These are phyloP conservation scores for Tirmania nivea DNA, from an alignment of 495 filamentous ascomycete species.

Conservation along the genomic window DNA sequence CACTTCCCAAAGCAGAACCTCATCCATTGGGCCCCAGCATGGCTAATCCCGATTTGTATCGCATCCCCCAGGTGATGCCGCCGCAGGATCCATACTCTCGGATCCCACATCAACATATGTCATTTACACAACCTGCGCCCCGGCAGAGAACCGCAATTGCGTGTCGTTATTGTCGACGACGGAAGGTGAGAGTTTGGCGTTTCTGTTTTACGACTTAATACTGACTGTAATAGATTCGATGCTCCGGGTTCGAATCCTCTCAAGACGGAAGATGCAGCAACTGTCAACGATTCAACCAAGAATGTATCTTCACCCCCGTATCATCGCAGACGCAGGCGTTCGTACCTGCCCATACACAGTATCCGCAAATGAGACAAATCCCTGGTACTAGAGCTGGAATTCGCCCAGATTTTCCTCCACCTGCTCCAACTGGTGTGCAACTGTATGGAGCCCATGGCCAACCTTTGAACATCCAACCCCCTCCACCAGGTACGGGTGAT, in stretches of 20 bases:
- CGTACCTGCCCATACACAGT: conserved; percentile 55
- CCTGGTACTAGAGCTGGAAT: conserved; percentile 22
- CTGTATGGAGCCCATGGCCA: conserved; percentile 63
- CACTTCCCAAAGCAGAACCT: no score
- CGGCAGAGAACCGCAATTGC: conserved; percentile 66
- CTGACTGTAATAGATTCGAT: conserved; percentile 42
- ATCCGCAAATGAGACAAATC: conserved; percentile 36
- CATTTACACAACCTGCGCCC: conserved; percentile 36
- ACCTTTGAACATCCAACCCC: conserved; percentile 30
- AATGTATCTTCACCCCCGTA: conserved; percentile 71
- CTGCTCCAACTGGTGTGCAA: conserved; percentile 1
- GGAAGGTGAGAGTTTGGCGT: conserved; percentile 39
- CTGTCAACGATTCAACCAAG: conserved; percentile 59
- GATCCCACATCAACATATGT: neutral
- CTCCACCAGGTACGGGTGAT: no score
- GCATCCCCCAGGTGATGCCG: neutral
- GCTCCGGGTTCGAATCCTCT: conserved; percentile 60
- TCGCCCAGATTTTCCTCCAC: conserved; percentile 2
- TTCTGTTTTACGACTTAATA: neutral
- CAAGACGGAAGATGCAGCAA: conserved; percentile 61
- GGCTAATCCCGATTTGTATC: neutral
- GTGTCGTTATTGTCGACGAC: conserved; percentile 61
- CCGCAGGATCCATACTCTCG: neutral
- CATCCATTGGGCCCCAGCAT: neutral
- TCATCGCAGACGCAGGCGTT: conserved; percentile 68